A percentile compares a stretch with the other conserved stretches of the same genome.
Evolutionary conservation across 495 filamentous ascomycete genomes (phyloP).

Genomic region (Aspergillus affinis): DNA sequence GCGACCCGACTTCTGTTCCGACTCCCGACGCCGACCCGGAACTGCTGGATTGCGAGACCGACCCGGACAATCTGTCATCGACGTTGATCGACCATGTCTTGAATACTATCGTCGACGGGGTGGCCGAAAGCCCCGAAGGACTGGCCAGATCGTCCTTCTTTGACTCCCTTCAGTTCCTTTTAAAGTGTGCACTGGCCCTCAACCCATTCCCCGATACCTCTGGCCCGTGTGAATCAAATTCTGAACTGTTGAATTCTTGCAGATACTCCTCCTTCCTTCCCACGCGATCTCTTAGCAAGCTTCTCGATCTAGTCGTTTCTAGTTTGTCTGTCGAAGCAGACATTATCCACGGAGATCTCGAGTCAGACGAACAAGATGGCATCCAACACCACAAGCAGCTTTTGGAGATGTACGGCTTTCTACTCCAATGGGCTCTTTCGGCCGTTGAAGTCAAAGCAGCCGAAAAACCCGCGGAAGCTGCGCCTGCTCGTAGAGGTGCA

Average conservation of each 20-base stretch:
- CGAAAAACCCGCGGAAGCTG: constrained; percentile 74
- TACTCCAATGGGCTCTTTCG: constrained; percentile 91
- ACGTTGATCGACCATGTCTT: constrained; percentile 78
- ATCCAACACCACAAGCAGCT: constrained; percentile 83
- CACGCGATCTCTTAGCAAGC: constrained; percentile 79
- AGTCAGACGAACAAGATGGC: constrained; percentile 85
- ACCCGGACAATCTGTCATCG: constrained; percentile 77
- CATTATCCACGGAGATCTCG: constrained; percentile 77
- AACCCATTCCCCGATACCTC: constrained; percentile 42
- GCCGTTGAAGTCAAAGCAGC: constrained; percentile 90
- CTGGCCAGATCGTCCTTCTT: constrained; percentile 74
- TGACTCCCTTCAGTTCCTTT: constrained; percentile 90
- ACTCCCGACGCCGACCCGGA: constrained; percentile 85
- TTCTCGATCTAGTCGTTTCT: constrained; percentile 89
- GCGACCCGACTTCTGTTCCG: constrained; percentile 77
- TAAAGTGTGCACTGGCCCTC: constrained; percentile 86
- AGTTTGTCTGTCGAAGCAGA: constrained; percentile 94
- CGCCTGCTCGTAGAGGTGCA: constrained; percentile 65
- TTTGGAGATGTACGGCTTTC: constrained; percentile 91
- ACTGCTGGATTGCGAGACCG: constrained; percentile 86
- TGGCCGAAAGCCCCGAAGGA: constrained; percentile 87
- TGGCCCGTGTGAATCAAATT: constrained; percentile 46
- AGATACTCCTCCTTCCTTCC: constrained; percentile 85
- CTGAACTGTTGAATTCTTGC: constrained; percentile 63
- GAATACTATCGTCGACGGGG: constrained; percentile 90